Conservation (phyloP, 1,284 basidiomycete genomes). For the Fomitopsis betulina region DNA sequence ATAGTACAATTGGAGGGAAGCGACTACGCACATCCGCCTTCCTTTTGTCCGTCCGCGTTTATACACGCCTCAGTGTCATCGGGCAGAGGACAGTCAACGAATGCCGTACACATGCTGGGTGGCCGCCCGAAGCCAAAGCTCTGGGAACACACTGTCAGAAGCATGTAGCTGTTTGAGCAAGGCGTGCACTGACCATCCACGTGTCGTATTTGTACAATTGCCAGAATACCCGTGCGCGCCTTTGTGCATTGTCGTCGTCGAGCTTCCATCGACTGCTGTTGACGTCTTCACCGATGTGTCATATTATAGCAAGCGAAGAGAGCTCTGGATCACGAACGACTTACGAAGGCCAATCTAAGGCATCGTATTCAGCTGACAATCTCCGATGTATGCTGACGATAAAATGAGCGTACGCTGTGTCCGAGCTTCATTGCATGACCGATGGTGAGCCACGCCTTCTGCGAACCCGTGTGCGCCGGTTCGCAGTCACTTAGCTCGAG, state of each 20-base stretch:
- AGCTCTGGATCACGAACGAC: conserved; percentile 14
- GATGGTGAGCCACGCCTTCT: conserved; percentile 49
- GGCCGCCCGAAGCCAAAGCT: conserved; percentile 61
- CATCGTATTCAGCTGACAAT: background rate
- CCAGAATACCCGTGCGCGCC: conserved; percentile 59
- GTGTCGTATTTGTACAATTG: conserved; percentile 56
- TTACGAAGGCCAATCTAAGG: conserved; percentile 62
- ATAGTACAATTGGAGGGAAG: background rate
- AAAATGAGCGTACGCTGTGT: conserved; percentile 38
- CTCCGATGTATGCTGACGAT: background rate
- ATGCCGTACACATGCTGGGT: conserved; percentile 47
- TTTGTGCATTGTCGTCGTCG: conserved; percentile 37
- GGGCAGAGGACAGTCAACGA: conserved; percentile 53
- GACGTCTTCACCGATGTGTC: conserved; percentile 42
- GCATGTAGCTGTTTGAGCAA: background rate
- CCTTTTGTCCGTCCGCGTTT: conserved; percentile 33
- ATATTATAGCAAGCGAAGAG: background rate
- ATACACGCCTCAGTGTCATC: conserved; percentile 37
- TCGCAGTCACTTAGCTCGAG: conserved; percentile 53
- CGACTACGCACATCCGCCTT: conserved; percentile 43
- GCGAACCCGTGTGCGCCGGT: conserved; percentile 35
- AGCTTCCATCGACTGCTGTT: conserved; percentile 57
- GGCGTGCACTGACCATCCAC: conserved; percentile 41
- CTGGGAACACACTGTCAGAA: conserved; percentile 27
- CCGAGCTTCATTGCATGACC: conserved; percentile 54